Evolutionary conservation across 805 yeast species (phyloP).

Genomic region (Candida rishiriensis): DNA sequence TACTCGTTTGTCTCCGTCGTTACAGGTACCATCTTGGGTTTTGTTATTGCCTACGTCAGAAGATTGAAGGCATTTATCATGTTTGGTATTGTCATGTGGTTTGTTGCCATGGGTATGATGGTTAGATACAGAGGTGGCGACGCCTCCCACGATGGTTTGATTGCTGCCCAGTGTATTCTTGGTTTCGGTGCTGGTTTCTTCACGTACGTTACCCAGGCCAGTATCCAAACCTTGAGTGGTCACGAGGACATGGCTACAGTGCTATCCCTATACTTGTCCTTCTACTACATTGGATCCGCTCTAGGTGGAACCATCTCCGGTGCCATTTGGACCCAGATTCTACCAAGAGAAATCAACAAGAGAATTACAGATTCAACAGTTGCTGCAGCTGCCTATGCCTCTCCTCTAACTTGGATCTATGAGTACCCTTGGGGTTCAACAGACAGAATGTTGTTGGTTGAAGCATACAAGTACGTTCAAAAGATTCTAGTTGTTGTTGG

Average conservation of each 20-base stretch:
- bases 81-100: constrained; percentile 55
- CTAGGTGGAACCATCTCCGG: constrained; percentile 62
- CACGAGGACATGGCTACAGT: constrained; percentile 65
- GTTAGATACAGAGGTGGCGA: constrained; percentile 49
- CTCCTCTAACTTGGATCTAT: constrained; percentile 48
- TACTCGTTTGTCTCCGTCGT: constrained; percentile 64
- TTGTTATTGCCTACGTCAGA: constrained; percentile 44
- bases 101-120: constrained; percentile 57
- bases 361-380: constrained; percentile 34
- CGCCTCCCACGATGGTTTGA: constrained; percentile 48
- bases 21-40: constrained; percentile 55
- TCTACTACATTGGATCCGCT: constrained; percentile 60
- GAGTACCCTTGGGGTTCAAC: constrained; percentile 59
- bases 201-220: constrained; percentile 59
- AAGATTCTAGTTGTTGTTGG: constrained; percentile 54
- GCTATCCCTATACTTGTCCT: constrained; percentile 52
- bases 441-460: constrained; percentile 52
- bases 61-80: constrained; percentile 56
- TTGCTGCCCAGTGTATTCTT: constrained; percentile 58
- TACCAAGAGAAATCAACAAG: constrained; percentile 41
- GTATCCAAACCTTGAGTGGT: constrained; percentile 52
- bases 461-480: constrained; percentile 57
- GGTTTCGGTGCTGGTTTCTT: constrained; percentile 76
- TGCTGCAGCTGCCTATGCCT: constrained; percentile 44
- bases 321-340: constrained; percentile 63